Evolutionary conservation across 257 asterid species (phyloP), one percentile per base, ranked within the genome.

Genomic region (Rauvolfia tetraphylla): DNA sequence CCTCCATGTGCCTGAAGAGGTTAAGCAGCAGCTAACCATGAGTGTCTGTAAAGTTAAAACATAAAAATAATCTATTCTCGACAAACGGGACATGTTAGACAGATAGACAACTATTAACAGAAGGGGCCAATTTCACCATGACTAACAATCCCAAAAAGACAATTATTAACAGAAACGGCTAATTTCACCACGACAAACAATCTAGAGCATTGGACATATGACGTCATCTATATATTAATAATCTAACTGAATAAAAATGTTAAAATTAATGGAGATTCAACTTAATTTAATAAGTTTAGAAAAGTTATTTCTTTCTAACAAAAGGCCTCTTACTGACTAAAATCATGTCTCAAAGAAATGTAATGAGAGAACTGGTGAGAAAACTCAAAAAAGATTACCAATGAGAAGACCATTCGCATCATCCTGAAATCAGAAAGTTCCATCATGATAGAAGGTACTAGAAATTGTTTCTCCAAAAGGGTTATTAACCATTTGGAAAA

Each of bases 1-100:
- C 68, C 97, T 87, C 97, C 96, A 89, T 46, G 93, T 87, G 78
- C 96, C 92, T 87, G 79, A 79, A 68, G 36, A 79, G 84, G n/a
- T 63, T 39, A 57, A 46, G 67, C 14, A 54, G 42, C 36, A 25
- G 34, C 25, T 53, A 38, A 22, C 12, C 12, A 20, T 38, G 31
- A 38, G 18, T 38, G 4, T 7, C 51, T n/a, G 29, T 4, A 22
- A 22, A 53, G 59, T 44, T n/a, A 53, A 53, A 53, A 53, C 23
- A 48, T n/a, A 41, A 49, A 49, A 49, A 23, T 71, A 3, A 33
- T 8, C 44, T 31, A 71, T 34, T 27, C 53, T 53, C 63, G 3
- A 71, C 62, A 31, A 4, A 7, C 0, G 46, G 46, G 29, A 41
- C 49, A 67, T 67, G 51, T 38, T 49, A 29, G 33, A 51, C 14